phyloP scores from a whole-genome alignment of 192 early-diverging fungal genomes.

The Podila epicladia region DNA sequence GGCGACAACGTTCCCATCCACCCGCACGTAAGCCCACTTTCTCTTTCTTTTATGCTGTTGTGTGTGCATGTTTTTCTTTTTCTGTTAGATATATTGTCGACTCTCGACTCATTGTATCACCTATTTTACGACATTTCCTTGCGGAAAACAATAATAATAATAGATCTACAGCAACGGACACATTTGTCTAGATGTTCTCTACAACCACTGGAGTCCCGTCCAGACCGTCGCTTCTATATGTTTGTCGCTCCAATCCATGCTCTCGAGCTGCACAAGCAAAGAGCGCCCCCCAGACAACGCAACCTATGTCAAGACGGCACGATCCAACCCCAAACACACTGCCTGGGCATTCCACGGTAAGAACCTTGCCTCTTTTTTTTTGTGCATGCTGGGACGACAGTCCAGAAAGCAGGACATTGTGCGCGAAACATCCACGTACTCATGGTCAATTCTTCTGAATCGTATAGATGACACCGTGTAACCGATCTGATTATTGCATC shows the following conservation, averaged over 20 bases:
- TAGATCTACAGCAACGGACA: conserved; percentile 93
- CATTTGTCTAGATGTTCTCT: conserved; percentile 96
- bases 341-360: conserved; percentile 67
- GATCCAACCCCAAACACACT: conserved; percentile 65
- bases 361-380: neutral
- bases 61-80: neutral
- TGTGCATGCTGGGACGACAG: neutral
- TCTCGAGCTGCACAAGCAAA: conserved; percentile 78
- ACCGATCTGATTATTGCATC: neutral
- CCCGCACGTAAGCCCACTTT: conserved; percentile 67
- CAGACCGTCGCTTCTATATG: conserved; percentile 91
- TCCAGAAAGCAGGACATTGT: neutral
- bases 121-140: neutral
- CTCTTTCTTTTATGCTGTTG: neutral
- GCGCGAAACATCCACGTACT: too few relatives aligned
- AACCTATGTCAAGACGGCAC: conserved; percentile 62
- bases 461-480: conserved; percentile 40
- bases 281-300: conserved; percentile 68
- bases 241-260: conserved; percentile 91
- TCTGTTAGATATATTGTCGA: neutral
- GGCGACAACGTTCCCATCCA: conserved; percentile 70
- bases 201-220: conserved; percentile 94
- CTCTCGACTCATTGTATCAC: conserved; percentile 2
- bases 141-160: neutral
- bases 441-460: neutral